These are phyloP conservation scores for Fusarium sp. DNA, from an alignment of 2,329 filamentous ascomycete species.

Conservation along the genomic window DNA sequence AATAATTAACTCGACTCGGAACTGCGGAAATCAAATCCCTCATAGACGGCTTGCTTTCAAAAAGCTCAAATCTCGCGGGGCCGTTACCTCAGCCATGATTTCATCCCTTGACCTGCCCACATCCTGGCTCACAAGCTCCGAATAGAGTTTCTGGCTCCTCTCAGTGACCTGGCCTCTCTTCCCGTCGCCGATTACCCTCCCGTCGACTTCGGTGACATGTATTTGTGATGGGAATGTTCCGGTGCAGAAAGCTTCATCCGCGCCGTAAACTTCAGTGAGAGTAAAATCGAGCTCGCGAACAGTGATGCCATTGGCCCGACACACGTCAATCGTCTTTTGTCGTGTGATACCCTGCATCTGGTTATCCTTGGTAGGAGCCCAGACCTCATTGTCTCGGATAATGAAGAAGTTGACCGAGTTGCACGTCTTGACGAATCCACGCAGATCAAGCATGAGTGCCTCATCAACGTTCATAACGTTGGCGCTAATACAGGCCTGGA, in stretches of 20 bases:
- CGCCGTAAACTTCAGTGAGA: not conserved
- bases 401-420: not conserved
- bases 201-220: not conserved
- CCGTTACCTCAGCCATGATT: not conserved
- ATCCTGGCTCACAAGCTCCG: not conserved
- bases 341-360: not conserved
- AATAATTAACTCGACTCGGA: not conserved
- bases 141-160: not conserved
- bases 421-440: not conserved
- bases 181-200: not conserved
- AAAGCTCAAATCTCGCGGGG: not conserved
- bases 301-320: not conserved
- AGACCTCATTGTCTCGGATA: not conserved
- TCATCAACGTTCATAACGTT: conserved; percentile 48
- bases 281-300: not conserved
- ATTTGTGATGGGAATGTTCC: not conserved
- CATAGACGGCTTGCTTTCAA: not conserved
- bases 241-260: not conserved
- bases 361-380: not conserved
- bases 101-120: not conserved
- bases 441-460: conserved; percentile 33
- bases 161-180: not conserved
- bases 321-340: not conserved
- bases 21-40: not conserved
- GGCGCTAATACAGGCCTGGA: conserved; percentile 47